These are phyloP conservation scores for Epichloe amarillans DNA, from an alignment of 2,329 filamentous ascomycete genomes.

Conservation along the genomic window DNA sequence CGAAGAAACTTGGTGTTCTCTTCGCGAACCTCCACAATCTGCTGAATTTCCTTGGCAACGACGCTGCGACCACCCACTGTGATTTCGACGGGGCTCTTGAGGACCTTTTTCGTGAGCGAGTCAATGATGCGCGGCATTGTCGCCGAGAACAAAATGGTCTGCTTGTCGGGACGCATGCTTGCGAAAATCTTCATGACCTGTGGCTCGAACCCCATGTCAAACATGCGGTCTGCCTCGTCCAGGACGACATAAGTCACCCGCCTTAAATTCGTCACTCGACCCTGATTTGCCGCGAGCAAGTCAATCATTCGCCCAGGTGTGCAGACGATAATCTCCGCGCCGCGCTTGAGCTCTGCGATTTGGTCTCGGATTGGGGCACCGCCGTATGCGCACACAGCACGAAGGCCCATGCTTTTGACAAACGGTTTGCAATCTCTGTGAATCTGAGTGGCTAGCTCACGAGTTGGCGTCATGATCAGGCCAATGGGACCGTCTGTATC, in stretches of 20 bases:
- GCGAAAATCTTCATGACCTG: conserved; percentile 95
- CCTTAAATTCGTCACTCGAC: conserved; percentile 81
- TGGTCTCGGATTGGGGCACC: conserved; percentile 95
- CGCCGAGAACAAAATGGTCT: conserved; percentile 91
- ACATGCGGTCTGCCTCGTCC: conserved; percentile 97
- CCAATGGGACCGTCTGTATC: conserved; percentile 78
- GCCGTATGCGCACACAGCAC: conserved; percentile 85
- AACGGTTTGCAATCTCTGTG: conserved; percentile 92
- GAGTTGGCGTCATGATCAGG: conserved; percentile 84
- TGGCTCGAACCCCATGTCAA: conserved; percentile 98
- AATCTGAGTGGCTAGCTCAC: conserved; percentile 88
- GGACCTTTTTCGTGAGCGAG: conserved; percentile 73
- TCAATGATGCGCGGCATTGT: conserved; percentile 94
- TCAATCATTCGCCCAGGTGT: conserved; percentile 95
- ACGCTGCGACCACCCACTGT: conserved; percentile 78
- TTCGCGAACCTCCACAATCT: conserved; percentile 77
- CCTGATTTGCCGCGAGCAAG: conserved; percentile 80
- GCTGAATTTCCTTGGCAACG: conserved; percentile 84
- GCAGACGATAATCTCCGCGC: conserved; percentile 87
- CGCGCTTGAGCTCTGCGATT: conserved; percentile 90
- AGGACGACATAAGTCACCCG: conserved; percentile 89
- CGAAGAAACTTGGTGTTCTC: conserved; percentile 75
- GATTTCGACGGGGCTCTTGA: conserved; percentile 79
- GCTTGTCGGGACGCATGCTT: conserved; percentile 81
- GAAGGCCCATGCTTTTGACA: conserved; percentile 70